These are phyloP conservation scores for Fusarium sp. DNA, from an alignment of 2,329 filamentous ascomycete species.

Conservation along the genomic window DNA sequence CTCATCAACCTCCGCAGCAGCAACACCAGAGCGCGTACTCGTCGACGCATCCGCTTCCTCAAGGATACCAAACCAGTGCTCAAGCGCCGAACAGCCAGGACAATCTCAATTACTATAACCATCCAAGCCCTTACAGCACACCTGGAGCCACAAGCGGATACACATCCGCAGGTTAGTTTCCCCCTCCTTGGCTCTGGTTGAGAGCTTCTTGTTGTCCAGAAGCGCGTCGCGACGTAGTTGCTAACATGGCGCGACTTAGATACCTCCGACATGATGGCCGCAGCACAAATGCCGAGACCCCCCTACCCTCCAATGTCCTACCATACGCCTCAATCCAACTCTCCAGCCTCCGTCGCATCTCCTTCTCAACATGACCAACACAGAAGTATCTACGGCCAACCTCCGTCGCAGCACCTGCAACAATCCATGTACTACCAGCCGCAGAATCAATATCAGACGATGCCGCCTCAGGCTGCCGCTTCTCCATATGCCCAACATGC, in stretches of 20 bases:
- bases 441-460: conserved; percentile 73
- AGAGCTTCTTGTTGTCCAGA: conserved; percentile 11
- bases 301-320: conserved; percentile 91
- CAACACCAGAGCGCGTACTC: conserved; percentile 76
- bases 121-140: conserved; percentile 86
- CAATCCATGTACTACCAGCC: conserved; percentile 82
- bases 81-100: conserved; percentile 76
- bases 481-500: conserved; percentile 73
- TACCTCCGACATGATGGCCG: conserved; percentile 76
- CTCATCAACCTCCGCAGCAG: conserved; percentile 72
- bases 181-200: neutral
- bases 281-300: conserved; percentile 76
- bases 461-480: conserved; percentile 72
- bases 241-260: conserved; percentile 56
- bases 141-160: conserved; percentile 86
- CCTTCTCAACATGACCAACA: conserved; percentile 91
- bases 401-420: conserved; percentile 81
- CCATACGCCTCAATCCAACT: conserved; percentile 95
- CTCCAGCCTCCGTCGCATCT: conserved; percentile 91
- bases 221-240: conserved; percentile 18
- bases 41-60: conserved; percentile 73
- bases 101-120: conserved; percentile 77
- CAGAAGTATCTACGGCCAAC: conserved; percentile 86
- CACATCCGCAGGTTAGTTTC: conserved; percentile 82
- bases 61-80: conserved; percentile 76